Evolutionary conservation across 805 yeast species (phyloP), one percentile per base, ranked within the genome.

Genomic region (Diddensiella santjacobensis): DNA sequence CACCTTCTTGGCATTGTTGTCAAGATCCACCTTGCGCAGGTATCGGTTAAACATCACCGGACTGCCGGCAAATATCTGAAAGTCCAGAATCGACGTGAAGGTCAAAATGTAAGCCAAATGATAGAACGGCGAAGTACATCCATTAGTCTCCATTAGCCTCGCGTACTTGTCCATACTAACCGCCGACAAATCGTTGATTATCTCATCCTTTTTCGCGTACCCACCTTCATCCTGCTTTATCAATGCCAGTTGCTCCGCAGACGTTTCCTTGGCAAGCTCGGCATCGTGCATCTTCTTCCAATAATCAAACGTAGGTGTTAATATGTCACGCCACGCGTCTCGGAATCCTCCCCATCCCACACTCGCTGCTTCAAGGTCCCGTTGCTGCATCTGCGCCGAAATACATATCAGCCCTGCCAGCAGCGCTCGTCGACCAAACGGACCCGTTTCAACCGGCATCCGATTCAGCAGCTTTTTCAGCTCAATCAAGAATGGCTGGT

Each of bases 11-110:
- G 72, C 69, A 10, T 78, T 79, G 2, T 71, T 67, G 18, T 72
- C 72, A 54, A 78, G 74, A 49, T 78, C 82, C 0, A 68, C 61
- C 5, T 69, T 67, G 3, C 79, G 77, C 10, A 84, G 80, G 33
- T 70, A 71, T 29, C 82, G 87, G 58, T 79, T 84, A 81, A 84
- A 81, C 58, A 89, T 76, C 67, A 84, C 79, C 1, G 93, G 93
- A 4, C 88, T 85, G 0, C 96, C 96, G 2, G 90, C 83, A 63
- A 72, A 83, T 3, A 85, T 81, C 45, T 84, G 84, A 49, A 85
- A 78, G 63, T 87, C 95, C 64, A 84, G 82, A 53, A 85, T 87
- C 48, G 85, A 81, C 24, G 84, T 75, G 44, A 86, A 78, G 61
- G 86, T 75, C 40, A 81, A 76, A 11, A 85, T 78, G 59, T 84